phyloP scores from a whole-genome alignment of 345 rosid genomes.

The Sisymbrium altissimum region DNA sequence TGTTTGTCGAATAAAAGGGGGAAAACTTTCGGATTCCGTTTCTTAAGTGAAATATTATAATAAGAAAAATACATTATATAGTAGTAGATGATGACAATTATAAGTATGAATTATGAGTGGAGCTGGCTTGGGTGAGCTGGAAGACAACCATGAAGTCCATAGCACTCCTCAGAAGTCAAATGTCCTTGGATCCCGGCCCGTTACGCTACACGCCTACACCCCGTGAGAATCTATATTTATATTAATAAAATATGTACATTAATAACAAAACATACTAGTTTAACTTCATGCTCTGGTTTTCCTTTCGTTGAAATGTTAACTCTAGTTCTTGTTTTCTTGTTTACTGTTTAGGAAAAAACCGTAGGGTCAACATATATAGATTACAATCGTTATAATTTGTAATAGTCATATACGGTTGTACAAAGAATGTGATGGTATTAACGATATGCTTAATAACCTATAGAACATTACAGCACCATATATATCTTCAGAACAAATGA shows the following conservation, averaged over 20 bases:
- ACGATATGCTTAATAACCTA: no score
- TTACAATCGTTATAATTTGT: not conserved
- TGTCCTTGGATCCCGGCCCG: constrained; percentile 30
- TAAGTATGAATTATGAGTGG: constrained; percentile 18
- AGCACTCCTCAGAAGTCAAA: constrained; percentile 23
- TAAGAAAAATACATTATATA: not conserved
- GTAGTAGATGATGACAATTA: not conserved
- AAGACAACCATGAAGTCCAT: constrained; percentile 26
- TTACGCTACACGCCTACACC: not conserved
- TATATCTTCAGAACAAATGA: not conserved
- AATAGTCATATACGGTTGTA: no score
- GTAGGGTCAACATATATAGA: not conserved
- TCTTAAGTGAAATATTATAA: not conserved
- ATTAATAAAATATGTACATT: not conserved
- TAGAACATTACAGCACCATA: not conserved
- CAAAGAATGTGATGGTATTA: no score
- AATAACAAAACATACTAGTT: not conserved
- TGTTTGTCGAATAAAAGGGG: not conserved
- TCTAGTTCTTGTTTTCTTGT: not conserved
- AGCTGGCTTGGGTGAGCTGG: constrained; percentile 34
- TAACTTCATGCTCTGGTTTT: not conserved
- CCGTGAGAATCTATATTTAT: not conserved
- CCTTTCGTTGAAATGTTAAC: not conserved
- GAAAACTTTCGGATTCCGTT: not conserved
- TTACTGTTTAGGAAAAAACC: not conserved